These are phyloP conservation scores for Acrocalymma vagum DNA, from an alignment of 2,329 filamentous ascomycete genomes.

Conservation along the genomic window DNA sequence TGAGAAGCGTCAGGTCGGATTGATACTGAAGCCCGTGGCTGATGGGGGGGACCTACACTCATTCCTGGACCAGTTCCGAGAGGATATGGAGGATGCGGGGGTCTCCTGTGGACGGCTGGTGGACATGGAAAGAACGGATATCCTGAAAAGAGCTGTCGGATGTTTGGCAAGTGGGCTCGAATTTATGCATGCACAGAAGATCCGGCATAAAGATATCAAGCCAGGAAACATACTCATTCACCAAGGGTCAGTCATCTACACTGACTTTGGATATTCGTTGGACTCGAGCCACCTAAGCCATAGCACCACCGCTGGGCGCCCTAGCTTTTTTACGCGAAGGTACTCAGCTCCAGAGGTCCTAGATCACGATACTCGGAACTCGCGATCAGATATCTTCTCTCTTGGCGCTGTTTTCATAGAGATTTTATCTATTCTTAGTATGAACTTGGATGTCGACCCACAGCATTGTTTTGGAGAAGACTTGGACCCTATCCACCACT, in stretches of 20 bases:
- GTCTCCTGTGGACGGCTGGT: too few species aligned
- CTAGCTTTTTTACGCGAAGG: conserved; percentile 8
- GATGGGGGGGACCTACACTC: conserved; percentile 21
- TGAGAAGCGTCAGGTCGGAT: conserved; percentile 9
- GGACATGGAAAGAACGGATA: too few species aligned
- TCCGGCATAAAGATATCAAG: conserved; percentile 19
- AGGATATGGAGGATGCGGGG: too few species aligned
- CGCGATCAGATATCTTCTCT: conserved; percentile 17
- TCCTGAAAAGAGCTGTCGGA: conserved; percentile 12
- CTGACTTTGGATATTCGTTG: conserved; percentile 22
- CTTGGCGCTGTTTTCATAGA: conserved; percentile 18
- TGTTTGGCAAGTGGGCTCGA: conserved; percentile 17
- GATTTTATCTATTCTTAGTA: conserved; percentile 20
- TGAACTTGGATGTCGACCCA: too few species aligned
- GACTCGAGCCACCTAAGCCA: conserved; percentile 11
- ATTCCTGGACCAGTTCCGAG: conserved; percentile 18
- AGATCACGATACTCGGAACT: conserved; percentile 17
- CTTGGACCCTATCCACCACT: too few species aligned
- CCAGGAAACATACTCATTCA: conserved; percentile 22
- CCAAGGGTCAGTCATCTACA: conserved; percentile 13
- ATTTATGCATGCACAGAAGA: conserved; percentile 14
- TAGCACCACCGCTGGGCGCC: conserved; percentile 23
- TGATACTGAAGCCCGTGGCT: conserved; percentile 25
- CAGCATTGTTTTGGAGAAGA: too few species aligned
- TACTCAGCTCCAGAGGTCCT: conserved; percentile 29